A percentile compares a stretch with the other conserved stretches of the same genome.
These are phyloP conservation scores for Thymus mandschuricus DNA, from an alignment of 257 asterid species.

Conservation along the genomic window DNA sequence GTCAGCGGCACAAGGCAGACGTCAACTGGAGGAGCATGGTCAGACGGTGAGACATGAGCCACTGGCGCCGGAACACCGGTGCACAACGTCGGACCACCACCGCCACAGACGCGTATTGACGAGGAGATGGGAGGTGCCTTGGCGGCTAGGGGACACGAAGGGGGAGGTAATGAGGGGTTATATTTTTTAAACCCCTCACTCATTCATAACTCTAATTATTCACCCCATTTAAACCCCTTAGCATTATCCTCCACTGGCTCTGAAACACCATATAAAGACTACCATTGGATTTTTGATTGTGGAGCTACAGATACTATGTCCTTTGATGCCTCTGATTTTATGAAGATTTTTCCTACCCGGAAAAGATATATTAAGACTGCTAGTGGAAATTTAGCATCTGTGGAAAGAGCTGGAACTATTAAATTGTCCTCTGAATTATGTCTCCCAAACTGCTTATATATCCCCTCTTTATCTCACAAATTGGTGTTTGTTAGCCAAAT, in stretches of 20 bases:
- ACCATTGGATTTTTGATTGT: background rate
- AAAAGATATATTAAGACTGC: background rate
- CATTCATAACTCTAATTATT: background rate
- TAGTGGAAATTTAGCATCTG: background rate
- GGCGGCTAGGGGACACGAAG: too few species aligned
- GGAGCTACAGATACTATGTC: slow-evolving; percentile 8
- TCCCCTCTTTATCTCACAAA: background rate
- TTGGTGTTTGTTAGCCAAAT: background rate
- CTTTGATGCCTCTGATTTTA: background rate
- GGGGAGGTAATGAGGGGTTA: slow-evolving; percentile 9
- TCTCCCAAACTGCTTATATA: background rate
- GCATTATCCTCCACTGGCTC: background rate
- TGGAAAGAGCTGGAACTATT: background rate
- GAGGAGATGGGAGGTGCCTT: background rate
- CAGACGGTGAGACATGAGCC: background rate
- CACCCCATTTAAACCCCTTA: background rate
- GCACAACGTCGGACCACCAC: background rate
- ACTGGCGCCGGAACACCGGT: background rate
- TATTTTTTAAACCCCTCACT: background rate
- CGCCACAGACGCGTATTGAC: background rate
- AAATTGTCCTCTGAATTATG: background rate
- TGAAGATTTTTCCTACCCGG: background rate
- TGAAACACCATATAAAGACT: background rate
- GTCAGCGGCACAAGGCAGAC: background rate
- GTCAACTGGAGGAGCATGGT: background rate